Evolutionary conservation across 2,329 filamentous ascomycete genomes (phyloP).

Genomic region (Paecilomyces dactylethromorphus): DNA sequence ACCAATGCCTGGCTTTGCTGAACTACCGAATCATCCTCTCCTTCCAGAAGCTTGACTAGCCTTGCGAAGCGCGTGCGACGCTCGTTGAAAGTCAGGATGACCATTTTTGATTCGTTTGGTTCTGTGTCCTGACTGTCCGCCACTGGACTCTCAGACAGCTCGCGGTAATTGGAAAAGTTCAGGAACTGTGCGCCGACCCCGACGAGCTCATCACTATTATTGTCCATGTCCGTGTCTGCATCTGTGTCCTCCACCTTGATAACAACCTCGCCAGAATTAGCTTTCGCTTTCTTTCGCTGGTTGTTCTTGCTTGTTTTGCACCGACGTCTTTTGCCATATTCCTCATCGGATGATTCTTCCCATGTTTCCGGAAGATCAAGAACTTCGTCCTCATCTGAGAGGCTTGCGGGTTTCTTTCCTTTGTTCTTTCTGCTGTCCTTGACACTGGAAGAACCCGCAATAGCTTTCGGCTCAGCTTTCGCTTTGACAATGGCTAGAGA

Average conservation of each 20-base stretch:
- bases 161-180: neutral
- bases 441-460: neutral
- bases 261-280: conserved; percentile 3
- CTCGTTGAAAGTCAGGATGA: neutral
- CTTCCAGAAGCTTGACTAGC: neutral
- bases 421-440: neutral
- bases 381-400: neutral
- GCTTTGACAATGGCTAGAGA: conserved; percentile 6
- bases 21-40: neutral
- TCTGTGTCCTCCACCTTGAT: conserved; percentile 3
- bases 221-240: conserved; percentile 3
- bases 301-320: conserved; percentile 1
- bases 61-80: neutral
- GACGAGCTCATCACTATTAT: neutral
- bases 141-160: neutral
- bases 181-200: neutral
- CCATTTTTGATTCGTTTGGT: neutral
- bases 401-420: neutral
- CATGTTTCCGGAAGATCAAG: neutral
- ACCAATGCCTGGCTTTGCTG: neutral
- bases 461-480: neutral
- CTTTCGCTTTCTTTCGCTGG: conserved; percentile 8
- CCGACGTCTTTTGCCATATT: neutral
- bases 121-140: neutral
- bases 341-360: conserved; percentile 2